Base-by-base conservation (phyloP, 2,329 filamentous ascomycete genomes). In the Epichloe coenophiala region DNA sequence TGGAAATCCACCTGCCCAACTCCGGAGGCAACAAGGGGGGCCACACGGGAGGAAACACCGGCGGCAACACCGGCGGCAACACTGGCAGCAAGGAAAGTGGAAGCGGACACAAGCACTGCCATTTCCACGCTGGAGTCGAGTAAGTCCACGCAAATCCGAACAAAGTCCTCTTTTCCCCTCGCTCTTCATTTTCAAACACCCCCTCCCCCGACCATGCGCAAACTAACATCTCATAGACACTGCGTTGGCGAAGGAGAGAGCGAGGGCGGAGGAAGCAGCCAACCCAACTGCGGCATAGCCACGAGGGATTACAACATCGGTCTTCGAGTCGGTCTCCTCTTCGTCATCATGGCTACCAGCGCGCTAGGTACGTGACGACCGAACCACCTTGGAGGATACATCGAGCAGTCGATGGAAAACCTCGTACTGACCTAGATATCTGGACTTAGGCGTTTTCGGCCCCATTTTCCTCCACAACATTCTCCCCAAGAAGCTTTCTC, bases 41-140 rank as follows among this genome's bases (percentile, higher is more conserved):
- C n/a, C 50, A 58, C 40, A 37, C 39, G 12, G 39, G 19, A 19
- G 49, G 53, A 43, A 50, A 55, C 5, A 45, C 50, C 2, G 48
- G 53, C 33, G 31, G 40, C 5, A 36, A 23, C 40, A 42, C 21
- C 31, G 17, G 31, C 27, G 38, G 23, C 38, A 36, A 38, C 17
- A 42, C 21, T 27, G 21, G n/a, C 37, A 19, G 17, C 42, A 19
- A 39, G 55, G 55, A 4, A 60, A 49, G 45, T 8, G 40, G 31
- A 8, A 44, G 36, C 27, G 39, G 36, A 31, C 47, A 53, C 43
- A 49, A 47, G 33, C 48, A 59, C 39, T 60, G 58, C 57, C 85
- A 89, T 60, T 86, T 84, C 64, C 84, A 89, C 57, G 83, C 83
- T 9, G 84, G 84, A 38, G 80, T 88, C 21, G 81, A 87, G 83